Conservation (phyloP, 2,329 filamentous ascomycete species). For the Hypoxylon sp. region DNA sequence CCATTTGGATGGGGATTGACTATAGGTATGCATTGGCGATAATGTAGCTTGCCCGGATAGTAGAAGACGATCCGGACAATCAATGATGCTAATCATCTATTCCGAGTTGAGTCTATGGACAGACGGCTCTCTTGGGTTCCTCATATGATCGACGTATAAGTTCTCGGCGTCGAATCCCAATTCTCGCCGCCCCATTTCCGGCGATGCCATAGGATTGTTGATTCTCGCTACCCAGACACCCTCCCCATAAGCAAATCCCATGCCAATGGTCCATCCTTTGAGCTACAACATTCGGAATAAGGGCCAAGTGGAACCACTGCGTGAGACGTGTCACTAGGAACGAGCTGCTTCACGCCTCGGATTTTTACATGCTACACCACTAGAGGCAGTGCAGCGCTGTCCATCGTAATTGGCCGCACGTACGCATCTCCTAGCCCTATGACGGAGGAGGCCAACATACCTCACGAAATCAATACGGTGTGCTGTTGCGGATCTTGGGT, state of each 20-base stretch:
- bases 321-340: slow-evolving; percentile 28
- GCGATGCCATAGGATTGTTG: slow-evolving; percentile 6
- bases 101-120: no score
- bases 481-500: slow-evolving; percentile 12
- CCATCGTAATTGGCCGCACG: slow-evolving; percentile 23
- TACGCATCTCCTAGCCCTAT: slow-evolving; percentile 16
- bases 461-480: slow-evolving; percentile 7
- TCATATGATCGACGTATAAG: slow-evolving; percentile 10
- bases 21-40: not conserved
- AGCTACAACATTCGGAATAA: slow-evolving; percentile 16
- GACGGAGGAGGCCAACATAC: slow-evolving; percentile 6
- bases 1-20: slow-evolving; percentile 5
- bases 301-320: slow-evolving; percentile 21
- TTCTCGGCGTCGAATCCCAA: slow-evolving; percentile 20
- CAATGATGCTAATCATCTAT: no score
- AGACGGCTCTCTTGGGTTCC: no score
- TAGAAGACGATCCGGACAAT: not conserved
- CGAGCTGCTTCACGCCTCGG: slow-evolving; percentile 10
- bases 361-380: slow-evolving; percentile 14
- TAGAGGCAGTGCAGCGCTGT: slow-evolving; percentile 30
- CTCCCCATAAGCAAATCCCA: slow-evolving; percentile 23
- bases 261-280: slow-evolving; percentile 22
- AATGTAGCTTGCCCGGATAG: slow-evolving; percentile 2
- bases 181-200: slow-evolving; percentile 17
- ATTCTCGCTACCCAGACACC: slow-evolving; percentile 13